A percentile compares a stretch with the other conserved stretches of the same genome.
Evolutionary conservation across 2,329 filamentous ascomycete species (phyloP).

Genomic region (Neonectria ditissima): DNA sequence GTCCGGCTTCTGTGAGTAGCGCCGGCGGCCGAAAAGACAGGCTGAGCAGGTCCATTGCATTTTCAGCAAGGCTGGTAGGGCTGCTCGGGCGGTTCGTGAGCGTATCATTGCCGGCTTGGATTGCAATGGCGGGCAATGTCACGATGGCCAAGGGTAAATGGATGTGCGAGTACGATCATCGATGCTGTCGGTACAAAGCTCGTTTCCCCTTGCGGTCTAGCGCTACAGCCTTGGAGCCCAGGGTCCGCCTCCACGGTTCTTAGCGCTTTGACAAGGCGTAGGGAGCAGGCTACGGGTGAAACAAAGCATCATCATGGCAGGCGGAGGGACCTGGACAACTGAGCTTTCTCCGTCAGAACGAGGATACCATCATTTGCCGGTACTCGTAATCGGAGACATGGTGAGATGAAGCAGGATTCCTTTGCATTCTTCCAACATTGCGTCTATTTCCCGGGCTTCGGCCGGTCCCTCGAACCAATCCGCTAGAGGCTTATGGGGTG

Average conservation of each 20-base stretch:
- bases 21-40: slow-evolving; percentile 46
- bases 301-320: not conserved
- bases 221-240: slow-evolving; percentile 20
- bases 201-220: slow-evolving; percentile 43
- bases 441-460: too few relatives aligned
- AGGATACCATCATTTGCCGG: not conserved
- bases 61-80: slow-evolving; percentile 30
- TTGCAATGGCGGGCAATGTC: slow-evolving; percentile 32
- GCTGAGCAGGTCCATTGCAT: slow-evolving; percentile 49
- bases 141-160: slow-evolving; percentile 6
- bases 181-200: slow-evolving; percentile 31
- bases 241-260: slow-evolving; percentile 37
- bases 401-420: not conserved
- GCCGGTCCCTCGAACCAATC: not conserved
- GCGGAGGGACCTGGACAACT: not conserved
- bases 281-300: slow-evolving; percentile 17
- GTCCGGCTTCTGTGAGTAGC: slow-evolving; percentile 47
- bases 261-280: slow-evolving; percentile 26
- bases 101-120: slow-evolving; percentile 46
- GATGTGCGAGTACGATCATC: slow-evolving; percentile 23
- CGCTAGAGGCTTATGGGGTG: not conserved
- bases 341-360: too few relatives aligned
- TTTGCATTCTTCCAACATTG: not conserved
- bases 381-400: not conserved
- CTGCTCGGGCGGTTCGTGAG: slow-evolving; percentile 38